Base-by-base conservation (phyloP, 371 early-diverging fungal species). In the Mucor lusitanicus region DNA sequence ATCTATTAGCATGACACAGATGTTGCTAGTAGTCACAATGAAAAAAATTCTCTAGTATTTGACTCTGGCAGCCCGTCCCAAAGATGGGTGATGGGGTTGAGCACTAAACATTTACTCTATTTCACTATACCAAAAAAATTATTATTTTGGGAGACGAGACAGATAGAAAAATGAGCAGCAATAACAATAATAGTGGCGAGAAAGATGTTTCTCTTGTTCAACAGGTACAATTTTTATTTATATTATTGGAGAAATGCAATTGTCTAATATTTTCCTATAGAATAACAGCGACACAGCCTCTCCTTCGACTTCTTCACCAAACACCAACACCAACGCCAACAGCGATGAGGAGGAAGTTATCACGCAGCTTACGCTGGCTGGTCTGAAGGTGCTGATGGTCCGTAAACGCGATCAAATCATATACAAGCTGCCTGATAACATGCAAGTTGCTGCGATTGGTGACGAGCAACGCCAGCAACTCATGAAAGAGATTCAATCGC, bases 341-440 rank as follows among this genome's bases (percentile, higher is more conserved):
- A n/a, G 11, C 15, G 64, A 69, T n/a, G 80, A 78, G 46, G 83
- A 80, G 40, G 81, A 86, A 50, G 69, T 81, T 19, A 84, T 87
- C 40, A 85, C 84, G 0, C 80, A 85, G 64, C 73, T 88, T 30
- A 85, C 85, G 17, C 70, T 88, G 57, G 87, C 87, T 19, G 88
- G 88, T 8, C 58, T 88, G 54, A 84, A 81, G 37, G 88, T 88
- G 8, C 68, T 87, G 6, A 87, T 87, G 85, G 78, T 87, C 25
- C 81, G 80, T 25, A 85, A 85, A 27, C 77, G 79, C 46, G 87
- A 87, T 69, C 87, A 87, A 54, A 86, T 88, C 64, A 83, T 88
- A 19, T 88, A 88, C 63, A 88, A 86, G 44, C 63, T 88, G 37
- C 85, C 87, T 4, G 87, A 85, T 69, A 81, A 85, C 57, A 85